Conservation (phyloP, 495 filamentous ascomycete species). For the Lineolata rhizophorae region DNA sequence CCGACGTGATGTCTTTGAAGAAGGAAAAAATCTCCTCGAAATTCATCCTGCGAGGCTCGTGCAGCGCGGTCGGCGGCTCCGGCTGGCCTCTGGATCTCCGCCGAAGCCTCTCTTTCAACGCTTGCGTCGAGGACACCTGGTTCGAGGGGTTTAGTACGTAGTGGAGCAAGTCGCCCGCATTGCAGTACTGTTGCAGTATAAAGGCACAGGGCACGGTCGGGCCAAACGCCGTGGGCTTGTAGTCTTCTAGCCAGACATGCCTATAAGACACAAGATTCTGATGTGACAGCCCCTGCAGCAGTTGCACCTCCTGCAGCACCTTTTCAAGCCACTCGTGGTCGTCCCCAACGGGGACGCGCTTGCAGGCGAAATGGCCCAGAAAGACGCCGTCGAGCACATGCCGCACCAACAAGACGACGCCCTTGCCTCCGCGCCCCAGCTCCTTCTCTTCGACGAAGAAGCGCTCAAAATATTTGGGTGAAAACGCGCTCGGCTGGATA, state of each 20-base stretch:
- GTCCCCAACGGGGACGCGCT: constrained; percentile 82
- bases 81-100: constrained; percentile 46
- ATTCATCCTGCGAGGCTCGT: constrained; percentile 39
- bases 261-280: constrained; percentile 94
- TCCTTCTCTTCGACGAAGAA: constrained; percentile 79
- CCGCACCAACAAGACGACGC: constrained; percentile 75
- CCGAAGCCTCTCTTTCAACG: constrained; percentile 69
- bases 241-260: constrained; percentile 90
- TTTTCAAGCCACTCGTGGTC: constrained; percentile 93
- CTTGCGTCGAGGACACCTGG: constrained; percentile 40
- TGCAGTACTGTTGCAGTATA: constrained; percentile 95
- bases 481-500: constrained; percentile 72
- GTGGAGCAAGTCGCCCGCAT: constrained; percentile 72
- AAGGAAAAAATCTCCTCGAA: constrained; percentile 93
- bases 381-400: constrained; percentile 76
- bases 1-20: constrained; percentile 87
- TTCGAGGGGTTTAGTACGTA: constrained; percentile 54
- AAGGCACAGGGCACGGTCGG: constrained; percentile 89
- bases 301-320: constrained; percentile 75
- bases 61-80: constrained; percentile 26
- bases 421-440: constrained; percentile 79
- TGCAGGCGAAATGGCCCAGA: constrained; percentile 86
- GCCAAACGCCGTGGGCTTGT: constrained; percentile 57
- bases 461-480: constrained; percentile 68
- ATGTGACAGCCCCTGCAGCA: constrained; percentile 77